Percentiles rank a stretch among this genome's conserved stretches.
Evolutionary conservation across 176 grass and related monocot species (phyloP).

Genomic region (Aegilops speltoides): DNA sequence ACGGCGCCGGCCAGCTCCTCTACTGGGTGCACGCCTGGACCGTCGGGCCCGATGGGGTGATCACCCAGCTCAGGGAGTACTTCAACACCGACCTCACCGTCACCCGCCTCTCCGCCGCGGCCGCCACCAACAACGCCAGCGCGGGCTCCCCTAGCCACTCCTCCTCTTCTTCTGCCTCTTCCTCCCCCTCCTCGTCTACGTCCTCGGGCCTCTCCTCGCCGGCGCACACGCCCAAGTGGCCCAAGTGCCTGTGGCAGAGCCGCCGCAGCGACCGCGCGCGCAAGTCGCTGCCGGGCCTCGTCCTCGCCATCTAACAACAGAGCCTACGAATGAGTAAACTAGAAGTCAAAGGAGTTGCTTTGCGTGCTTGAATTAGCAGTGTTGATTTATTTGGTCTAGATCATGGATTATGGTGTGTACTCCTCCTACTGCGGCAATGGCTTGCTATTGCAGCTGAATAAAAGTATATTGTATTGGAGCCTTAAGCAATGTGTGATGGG

Average conservation of each 20-base stretch:
- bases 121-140: constrained; percentile 7
- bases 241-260: constrained; percentile 66
- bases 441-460: background rate
- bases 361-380: constrained; percentile 10
- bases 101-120: constrained; percentile 46
- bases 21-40: constrained; percentile 97
- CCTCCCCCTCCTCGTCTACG: background rate
- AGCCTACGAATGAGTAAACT: background rate
- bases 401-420: constrained; percentile 21
- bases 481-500: background rate
- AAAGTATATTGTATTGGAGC: background rate
- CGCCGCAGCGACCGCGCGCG: constrained; percentile 28
- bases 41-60: constrained; percentile 63
- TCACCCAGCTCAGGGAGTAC: constrained; percentile 85
- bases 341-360: background rate
- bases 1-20: constrained; percentile 20
- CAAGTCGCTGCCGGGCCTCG: constrained; percentile 74
- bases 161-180: background rate
- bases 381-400: constrained; percentile 6
- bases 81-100: constrained; percentile 86
- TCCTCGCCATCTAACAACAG: constrained; percentile 68
- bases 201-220: background rate
- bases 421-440: background rate
- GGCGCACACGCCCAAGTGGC: background rate
- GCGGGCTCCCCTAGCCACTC: background rate